Evolutionary conservation across 2,329 filamentous ascomycete genomes (phyloP).

Genomic region (Cladosporium sp.): DNA sequence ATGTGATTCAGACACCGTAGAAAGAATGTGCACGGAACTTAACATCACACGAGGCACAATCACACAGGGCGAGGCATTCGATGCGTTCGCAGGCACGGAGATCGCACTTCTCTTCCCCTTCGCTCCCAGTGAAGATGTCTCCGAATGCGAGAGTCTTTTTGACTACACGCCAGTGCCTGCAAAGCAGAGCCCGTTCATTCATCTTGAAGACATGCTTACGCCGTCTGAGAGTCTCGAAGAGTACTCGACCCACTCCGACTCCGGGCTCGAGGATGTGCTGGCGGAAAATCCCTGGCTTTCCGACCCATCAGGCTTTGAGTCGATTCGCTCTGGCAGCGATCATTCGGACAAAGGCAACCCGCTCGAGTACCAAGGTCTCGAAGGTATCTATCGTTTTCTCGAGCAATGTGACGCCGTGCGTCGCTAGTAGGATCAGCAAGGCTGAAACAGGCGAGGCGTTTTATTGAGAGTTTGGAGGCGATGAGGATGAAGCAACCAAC

Average conservation of each 20-base stretch:
- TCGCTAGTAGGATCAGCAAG: slow-evolving; percentile 17
- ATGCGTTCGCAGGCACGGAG: slow-evolving; percentile 60
- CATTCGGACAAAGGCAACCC: slow-evolving; percentile 37
- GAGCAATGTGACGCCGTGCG: slow-evolving; percentile 56
- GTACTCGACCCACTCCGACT: slow-evolving; percentile 34
- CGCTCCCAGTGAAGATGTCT: slow-evolving; percentile 58
- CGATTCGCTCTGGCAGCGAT: slow-evolving; percentile 51
- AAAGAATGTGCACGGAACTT: slow-evolving; percentile 79
- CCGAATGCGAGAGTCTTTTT: slow-evolving; percentile 40
- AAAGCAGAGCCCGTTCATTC: slow-evolving; percentile 36
- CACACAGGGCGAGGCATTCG: slow-evolving; percentile 73
- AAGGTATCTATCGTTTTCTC: slow-evolving; percentile 64
- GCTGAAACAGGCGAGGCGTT: neutral
- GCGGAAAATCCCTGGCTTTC: slow-evolving; percentile 48
- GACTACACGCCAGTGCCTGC: slow-evolving; percentile 28
- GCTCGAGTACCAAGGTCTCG: slow-evolving; percentile 58
- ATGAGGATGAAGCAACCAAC: neutral
- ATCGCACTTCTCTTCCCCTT: slow-evolving; percentile 83
- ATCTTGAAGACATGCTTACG: slow-evolving; percentile 55
- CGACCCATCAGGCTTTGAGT: slow-evolving; percentile 54
- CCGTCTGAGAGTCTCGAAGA: slow-evolving; percentile 33
- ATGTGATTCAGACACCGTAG: slow-evolving; percentile 77
- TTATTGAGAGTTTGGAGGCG: neutral
- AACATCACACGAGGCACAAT: slow-evolving; percentile 78
- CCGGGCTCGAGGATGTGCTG: slow-evolving; percentile 25